A percentile compares a stretch with the other conserved stretches of the same genome.
phyloP scores from a whole-genome alignment of 2,329 filamentous ascomycete species.

The Trichothecium roseum region DNA sequence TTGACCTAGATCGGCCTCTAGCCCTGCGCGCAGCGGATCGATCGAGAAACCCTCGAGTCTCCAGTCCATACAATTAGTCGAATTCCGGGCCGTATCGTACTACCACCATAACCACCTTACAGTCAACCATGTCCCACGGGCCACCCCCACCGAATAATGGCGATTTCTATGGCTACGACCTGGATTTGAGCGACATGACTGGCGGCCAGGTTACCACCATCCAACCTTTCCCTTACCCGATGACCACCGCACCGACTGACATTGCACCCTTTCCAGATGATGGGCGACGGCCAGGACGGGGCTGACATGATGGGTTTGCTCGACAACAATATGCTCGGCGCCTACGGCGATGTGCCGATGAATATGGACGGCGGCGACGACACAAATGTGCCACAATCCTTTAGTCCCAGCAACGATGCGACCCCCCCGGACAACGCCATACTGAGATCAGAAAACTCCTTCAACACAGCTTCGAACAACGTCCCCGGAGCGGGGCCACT shows the following conservation, averaged over 20 bases:
- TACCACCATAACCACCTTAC: constrained; percentile 9
- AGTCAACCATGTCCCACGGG: constrained; percentile 22
- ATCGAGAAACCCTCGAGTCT: constrained; percentile 6
- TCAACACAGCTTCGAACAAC: constrained; percentile 23
- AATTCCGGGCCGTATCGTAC: constrained; percentile 8
- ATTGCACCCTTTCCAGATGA: constrained; percentile 1
- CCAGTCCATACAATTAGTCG: constrained; percentile 17
- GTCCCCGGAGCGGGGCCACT: constrained; percentile 31
- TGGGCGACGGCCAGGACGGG: constrained; percentile 17
- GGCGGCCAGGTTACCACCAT: constrained; percentile 8
- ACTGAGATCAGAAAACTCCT: constrained; percentile 20
- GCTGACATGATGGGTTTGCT: constrained; percentile 33
- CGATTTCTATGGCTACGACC: constrained; percentile 11
- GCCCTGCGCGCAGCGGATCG: too few relatives aligned
- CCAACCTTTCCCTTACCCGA: background rate
- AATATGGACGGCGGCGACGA: constrained; percentile 26
- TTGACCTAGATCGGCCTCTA: too few relatives aligned
- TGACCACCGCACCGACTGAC: background rate
- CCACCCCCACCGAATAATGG: constrained; percentile 22
- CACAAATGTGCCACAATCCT: constrained; percentile 9
- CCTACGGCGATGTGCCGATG: constrained; percentile 30
- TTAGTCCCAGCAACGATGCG: constrained; percentile 7
- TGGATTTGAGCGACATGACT: constrained; percentile 16
- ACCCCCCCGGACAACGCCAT: constrained; percentile 16
- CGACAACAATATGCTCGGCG: constrained; percentile 28